phyloP scores from a whole-genome alignment of 2,329 filamentous ascomycete genomes.

The Colletotrichum siamense region DNA sequence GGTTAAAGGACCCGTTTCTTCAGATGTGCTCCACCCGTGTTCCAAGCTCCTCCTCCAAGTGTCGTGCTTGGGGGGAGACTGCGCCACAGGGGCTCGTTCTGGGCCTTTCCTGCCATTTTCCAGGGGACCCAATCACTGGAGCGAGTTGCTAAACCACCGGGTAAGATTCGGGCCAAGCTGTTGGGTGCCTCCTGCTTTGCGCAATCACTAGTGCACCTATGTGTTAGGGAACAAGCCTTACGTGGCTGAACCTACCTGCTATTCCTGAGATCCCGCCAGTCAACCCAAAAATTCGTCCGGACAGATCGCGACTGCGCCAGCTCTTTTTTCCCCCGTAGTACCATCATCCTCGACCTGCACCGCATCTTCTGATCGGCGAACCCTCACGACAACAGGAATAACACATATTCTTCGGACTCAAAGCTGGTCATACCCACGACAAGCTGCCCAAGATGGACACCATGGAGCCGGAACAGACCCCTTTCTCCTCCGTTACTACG shows the following conservation, averaged over 20 bases:
- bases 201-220: not conserved
- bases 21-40: not conserved
- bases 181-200: not conserved
- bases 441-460: constrained; percentile 72
- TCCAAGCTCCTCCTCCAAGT: not conserved
- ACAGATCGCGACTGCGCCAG: constrained; percentile 19
- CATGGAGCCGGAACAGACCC: constrained; percentile 85
- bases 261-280: constrained; percentile 1
- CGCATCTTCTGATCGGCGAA: not conserved
- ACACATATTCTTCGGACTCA: not conserved
- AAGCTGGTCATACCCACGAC: not conserved
- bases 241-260: constrained; percentile 22
- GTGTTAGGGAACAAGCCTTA: constrained; percentile 20
- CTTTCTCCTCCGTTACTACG: constrained; percentile 87
- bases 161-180: constrained; percentile 17
- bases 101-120: not conserved
- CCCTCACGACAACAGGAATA: not conserved
- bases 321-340: not conserved
- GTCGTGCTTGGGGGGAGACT: not conserved
- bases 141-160: constrained; percentile 1
- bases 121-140: not conserved
- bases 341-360: not conserved
- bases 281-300: constrained; percentile 20
- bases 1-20: not conserved
- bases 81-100: not conserved